Base-by-base conservation (phyloP, 352 stramenopile species). In the Blastocystis sp. region DNA sequence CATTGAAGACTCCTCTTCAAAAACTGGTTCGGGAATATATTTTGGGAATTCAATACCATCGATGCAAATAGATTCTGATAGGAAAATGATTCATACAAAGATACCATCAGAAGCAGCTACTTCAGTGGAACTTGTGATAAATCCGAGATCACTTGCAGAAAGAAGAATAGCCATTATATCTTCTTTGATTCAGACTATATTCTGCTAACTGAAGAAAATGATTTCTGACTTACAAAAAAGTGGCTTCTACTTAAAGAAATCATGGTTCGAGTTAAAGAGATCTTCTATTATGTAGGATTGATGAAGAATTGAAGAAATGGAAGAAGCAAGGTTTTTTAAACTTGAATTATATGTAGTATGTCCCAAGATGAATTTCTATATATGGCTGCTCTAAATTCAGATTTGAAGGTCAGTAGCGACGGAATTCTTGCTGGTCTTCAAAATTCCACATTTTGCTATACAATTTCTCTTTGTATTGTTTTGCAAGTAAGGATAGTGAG, bases 41-140 rank as follows among this genome's bases (percentile, higher is more conserved):
- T 84, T 66, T 9, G 73, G 73, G 20, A 69, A 84, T 13, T 34
- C 13, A 29, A 84, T 26, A 54, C 73, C 73, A 47, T 84, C 73
- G 26, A 84, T 45, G 3, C 39, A 26, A 8, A 84, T 47, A 6
- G 37, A 34, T 50, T 66, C 73, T 66, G 70, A 29, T 41, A 11
- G 29, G n/a, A 18, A 66, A 18, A 20, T 29, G 2, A 23, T 20
- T 5, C 0, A 20, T 6, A 63, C 20, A 59, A 23, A 63, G 1
- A 13, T 80, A 63, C 70, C 70, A 43, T 62, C 45, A 9, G 70
- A 54, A 79, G 64, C n/a, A 55, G 20, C n/a, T 41, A 2, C 15
- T 34, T 84, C 29, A n/a, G 11, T 45, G 15, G 9, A 15, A 13
- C 45, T 68, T n/a, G 68, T 41, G 13, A 45, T 26, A 43, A 84